Percentiles rank a stretch among this genome's conserved stretches.
phyloP scores from a whole-genome alignment of 495 filamentous ascomycete genomes.

The Sabuloglossum arenarium region DNA sequence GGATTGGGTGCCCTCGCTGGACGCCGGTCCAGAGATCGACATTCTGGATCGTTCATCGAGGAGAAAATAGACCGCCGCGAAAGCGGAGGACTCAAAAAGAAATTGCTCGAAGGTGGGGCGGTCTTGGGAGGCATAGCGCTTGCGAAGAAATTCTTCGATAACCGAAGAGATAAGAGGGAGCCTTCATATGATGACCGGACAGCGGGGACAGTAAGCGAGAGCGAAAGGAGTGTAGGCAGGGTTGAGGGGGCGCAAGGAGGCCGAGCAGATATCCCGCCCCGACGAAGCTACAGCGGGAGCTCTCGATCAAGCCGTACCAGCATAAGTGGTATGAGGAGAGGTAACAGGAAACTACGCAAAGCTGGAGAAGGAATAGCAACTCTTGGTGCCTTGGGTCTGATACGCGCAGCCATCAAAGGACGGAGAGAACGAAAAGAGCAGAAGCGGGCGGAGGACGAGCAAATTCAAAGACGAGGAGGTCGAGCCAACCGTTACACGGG shows the following conservation, averaged over 20 bases:
- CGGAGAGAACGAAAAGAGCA: conserved; percentile 40
- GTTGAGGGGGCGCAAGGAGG: conserved; percentile 17
- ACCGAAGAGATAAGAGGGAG: conserved; percentile 33
- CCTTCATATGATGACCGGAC: conserved; percentile 41
- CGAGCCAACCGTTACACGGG: conserved; percentile 30
- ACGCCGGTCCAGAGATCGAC: conserved; percentile 6
- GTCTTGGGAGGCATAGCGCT: conserved; percentile 42
- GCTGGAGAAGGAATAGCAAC: conserved; percentile 43
- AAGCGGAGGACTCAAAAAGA: conserved; percentile 38
- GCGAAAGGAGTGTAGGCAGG: conserved; percentile 14
- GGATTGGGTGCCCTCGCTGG: conserved; percentile 17
- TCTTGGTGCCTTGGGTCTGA: conserved; percentile 41
- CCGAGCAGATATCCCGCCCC: conserved; percentile 19
- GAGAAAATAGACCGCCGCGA: conserved; percentile 37
- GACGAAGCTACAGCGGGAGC: conserved; percentile 21
- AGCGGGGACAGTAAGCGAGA: too few relatives aligned
- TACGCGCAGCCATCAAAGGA: conserved; percentile 42
- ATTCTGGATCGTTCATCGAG: conserved; percentile 27
- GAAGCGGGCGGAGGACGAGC: conserved; percentile 40
- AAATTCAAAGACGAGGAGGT: conserved; percentile 30
- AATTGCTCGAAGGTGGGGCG: conserved; percentile 43
- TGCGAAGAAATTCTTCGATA: conserved; percentile 38
- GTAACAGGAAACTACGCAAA: conserved; percentile 22
- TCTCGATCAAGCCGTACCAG: conserved; percentile 17
- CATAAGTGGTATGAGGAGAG: conserved; percentile 12